These are phyloP conservation scores for Neoscytalidium dimidiatum DNA, from an alignment of 2,329 filamentous ascomycete species.

Conservation along the genomic window DNA sequence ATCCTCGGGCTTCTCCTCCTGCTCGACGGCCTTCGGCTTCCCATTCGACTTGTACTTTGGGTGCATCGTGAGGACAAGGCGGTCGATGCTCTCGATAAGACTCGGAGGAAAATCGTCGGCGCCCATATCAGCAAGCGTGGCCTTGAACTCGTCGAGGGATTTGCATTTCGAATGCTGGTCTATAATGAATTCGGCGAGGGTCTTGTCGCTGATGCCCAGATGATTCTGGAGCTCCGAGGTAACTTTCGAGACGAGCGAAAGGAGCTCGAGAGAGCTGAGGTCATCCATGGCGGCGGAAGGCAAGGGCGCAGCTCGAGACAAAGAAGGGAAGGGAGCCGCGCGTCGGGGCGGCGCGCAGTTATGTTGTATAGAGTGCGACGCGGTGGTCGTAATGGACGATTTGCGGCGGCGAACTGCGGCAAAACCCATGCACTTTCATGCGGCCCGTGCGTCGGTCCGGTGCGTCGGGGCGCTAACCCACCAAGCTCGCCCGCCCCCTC, in stretches of 20 bases:
- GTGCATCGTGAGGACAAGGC: slow-evolving; percentile 85
- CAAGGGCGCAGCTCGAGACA: not conserved
- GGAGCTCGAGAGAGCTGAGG: slow-evolving; percentile 83
- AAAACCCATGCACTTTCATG: no score
- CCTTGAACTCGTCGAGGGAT: slow-evolving; percentile 72
- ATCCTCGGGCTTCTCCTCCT: slow-evolving; percentile 44
- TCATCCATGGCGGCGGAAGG: slow-evolving; percentile 70
- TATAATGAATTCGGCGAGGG: slow-evolving; percentile 94
- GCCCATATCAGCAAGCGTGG: slow-evolving; percentile 71
- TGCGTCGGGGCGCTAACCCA: no score
- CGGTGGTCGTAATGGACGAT: slow-evolving; percentile 4
- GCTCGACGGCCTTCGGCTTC: slow-evolving; percentile 32
- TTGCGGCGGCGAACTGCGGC: not conserved
- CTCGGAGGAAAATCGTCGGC: slow-evolving; percentile 77
- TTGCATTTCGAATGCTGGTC: slow-evolving; percentile 79
- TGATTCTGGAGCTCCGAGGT: slow-evolving; percentile 94
- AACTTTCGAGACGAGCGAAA: slow-evolving; percentile 93
- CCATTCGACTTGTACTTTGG: slow-evolving; percentile 74
- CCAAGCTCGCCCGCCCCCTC: no score
- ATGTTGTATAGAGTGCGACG: not conserved
- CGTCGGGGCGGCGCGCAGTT: not conserved
- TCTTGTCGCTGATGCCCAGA: slow-evolving; percentile 88
- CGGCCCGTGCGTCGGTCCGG: no score
- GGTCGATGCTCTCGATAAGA: slow-evolving; percentile 87
- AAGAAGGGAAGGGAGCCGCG: not conserved